Evolutionary conservation across 2,329 filamentous ascomycete species (phyloP), one percentile per base, ranked within the genome.

Genomic region (Aspergillus calidoustus): DNA sequence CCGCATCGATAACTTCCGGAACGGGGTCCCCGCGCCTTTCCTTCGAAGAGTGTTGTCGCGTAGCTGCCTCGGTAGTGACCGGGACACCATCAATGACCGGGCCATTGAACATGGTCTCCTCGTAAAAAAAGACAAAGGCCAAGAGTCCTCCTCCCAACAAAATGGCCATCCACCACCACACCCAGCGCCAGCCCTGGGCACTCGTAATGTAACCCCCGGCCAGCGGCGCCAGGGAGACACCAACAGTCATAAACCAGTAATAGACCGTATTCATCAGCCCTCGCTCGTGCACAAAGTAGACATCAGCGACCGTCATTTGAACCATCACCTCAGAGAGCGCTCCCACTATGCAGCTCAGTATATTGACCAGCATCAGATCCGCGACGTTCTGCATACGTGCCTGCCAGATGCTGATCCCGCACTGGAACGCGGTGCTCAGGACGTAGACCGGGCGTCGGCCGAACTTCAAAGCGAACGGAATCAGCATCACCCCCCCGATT

Each of bases 211-310:
- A 75, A 2, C 73, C 74, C 4, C 68, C 69, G 0, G 64, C 65
- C 7, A 79, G 69, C 0, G 79, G 74, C 0, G 73, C 76, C 1
- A 84, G 69, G 8, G 73, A 79, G 2, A 72, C 68, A 17, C 73
- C 70, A 53, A 74, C 57, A 19, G 54, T 69, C 31, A 64, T 57
- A 1, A 73, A 69, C 71, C 74, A 79, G 59, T 81, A 70, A 62
- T 82, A 85, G 15, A 82, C 72, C 0, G 72, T 73, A 60, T 85
- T 86, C 77, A 81, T 80, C 2, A 74, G 69, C 0, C 78, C 82
- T 19, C 79, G 75, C 57, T 84, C 73, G 55, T 83, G 81, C 4
- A 83, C 74, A 61, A 83, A 83, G 69, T 79, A 83, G 44, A 84
- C 56, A 64, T 83, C 81, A 9, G 77, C 76, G 11, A 83, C 76